Base-by-base conservation (phyloP, 140 eudicot genomes). In the Erigeron philadelphicus region DNA sequence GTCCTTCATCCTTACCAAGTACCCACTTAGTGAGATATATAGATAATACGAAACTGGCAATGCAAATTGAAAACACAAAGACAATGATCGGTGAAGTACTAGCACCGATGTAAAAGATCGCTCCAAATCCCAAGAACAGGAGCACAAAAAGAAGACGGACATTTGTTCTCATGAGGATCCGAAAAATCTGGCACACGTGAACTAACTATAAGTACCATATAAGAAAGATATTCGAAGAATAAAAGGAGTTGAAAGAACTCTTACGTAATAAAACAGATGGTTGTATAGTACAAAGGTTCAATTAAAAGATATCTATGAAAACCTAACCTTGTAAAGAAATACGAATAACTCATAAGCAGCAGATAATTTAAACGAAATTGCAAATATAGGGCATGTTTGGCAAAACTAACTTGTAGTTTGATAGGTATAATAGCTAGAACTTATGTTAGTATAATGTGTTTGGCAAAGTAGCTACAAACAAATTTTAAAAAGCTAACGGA, bases 1-100 rank as follows among this genome's bases (percentile, higher is more conserved):
- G 98, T 40, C 98, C 98, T 76, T 92, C 96, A 76, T 92, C 98
- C 86, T 92, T 92, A 13, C 82, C 67, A 16, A 92, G 92, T 23
- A 92, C 98, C 98, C 98, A 92, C 78, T 88, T 92, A 4, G 88
- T 82, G 50, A 92, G 90, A 71, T 92, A 86, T 64, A 86, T 64
- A 7, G 98, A 73, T 72, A 86, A 25, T 52, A 88, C 60, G 69
- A 92, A 88, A 75, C 98, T 92, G 74, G 83, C 19, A 53, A 92
- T 88, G 88, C 98, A 88, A 56, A 92, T 75, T 23, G 98, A 64
- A 76, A 86, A 86, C 47, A 92, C 98, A 76, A 92, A 92, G 62
- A 92, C 88, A 76, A 92, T 84, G 76, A 80, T 80, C 0, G 92
- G 95, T 4, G 98, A 92, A 65, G 98, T 92, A 55, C 90, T 77